Percentiles rank a stretch among this genome's conserved stretches.
These are phyloP conservation scores for Pulveroboletus sp. DNA, from an alignment of 768 basidiomycete species.

Conservation along the genomic window DNA sequence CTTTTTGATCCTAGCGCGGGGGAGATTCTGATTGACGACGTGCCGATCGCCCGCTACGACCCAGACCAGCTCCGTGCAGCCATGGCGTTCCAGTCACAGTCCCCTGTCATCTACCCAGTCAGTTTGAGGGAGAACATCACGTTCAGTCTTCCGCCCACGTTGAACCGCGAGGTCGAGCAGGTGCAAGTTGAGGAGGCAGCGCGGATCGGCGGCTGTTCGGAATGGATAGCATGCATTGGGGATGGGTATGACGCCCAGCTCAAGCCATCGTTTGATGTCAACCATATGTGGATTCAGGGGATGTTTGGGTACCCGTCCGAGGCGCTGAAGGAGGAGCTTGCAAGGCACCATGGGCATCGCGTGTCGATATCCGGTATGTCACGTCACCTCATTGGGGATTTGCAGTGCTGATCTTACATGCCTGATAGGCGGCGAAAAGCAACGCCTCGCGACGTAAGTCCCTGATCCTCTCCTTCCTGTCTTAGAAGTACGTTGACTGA, in stretches of 20 bases:
- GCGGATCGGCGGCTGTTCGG: slow-evolving; percentile 26
- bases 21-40: slow-evolving; percentile 42
- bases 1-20: slow-evolving; percentile 48
- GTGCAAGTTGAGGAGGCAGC: slow-evolving; percentile 32
- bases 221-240: slow-evolving; percentile 34
- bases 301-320: slow-evolving; percentile 18
- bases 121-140: slow-evolving; percentile 44
- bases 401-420: no score
- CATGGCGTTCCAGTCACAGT: slow-evolving; percentile 49
- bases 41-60: slow-evolving; percentile 37
- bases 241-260: slow-evolving; percentile 33
- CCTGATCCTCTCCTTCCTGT: neutral
- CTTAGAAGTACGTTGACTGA: neutral
- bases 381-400: no score
- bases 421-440: slow-evolving; percentile 42
- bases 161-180: slow-evolving; percentile 2
- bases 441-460: slow-evolving; percentile 47
- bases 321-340: slow-evolving; percentile 19
- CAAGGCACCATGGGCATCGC: slow-evolving; percentile 19
- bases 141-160: slow-evolving; percentile 23
- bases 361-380: slow-evolving; percentile 23
- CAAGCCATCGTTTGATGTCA: slow-evolving; percentile 17
- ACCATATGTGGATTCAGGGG: slow-evolving; percentile 21
- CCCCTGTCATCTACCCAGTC: slow-evolving; percentile 47
- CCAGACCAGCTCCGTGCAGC: slow-evolving; percentile 40